These are phyloP conservation scores for Eimeria sp. DNA, from an alignment of 169 alveolate species.

Conservation along the genomic window DNA sequence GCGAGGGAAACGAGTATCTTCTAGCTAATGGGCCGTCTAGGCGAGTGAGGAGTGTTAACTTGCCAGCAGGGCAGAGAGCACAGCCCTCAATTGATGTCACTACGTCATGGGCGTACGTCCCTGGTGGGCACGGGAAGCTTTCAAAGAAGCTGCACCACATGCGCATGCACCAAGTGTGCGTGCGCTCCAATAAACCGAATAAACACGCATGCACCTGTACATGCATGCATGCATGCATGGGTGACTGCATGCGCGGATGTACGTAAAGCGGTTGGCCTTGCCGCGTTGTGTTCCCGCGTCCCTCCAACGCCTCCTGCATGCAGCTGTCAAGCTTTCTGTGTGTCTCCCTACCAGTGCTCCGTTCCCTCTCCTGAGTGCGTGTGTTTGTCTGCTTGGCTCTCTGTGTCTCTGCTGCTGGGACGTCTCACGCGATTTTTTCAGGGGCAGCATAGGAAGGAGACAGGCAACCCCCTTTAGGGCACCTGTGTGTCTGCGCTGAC, in stretches of 20 bases:
- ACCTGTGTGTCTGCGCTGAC: too few species aligned
- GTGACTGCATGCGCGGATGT: background rate
- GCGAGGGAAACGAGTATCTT: too few species aligned
- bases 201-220: background rate
- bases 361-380: background rate
- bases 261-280: background rate
- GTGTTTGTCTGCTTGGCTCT: background rate
- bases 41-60: background rate
- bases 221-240: background rate
- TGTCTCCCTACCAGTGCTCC: background rate
- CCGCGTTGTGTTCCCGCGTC: background rate
- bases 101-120: background rate
- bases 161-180: background rate
- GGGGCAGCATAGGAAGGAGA: too few species aligned
- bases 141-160: constrained; percentile 30
- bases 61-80: constrained; percentile 25
- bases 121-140: constrained; percentile 54
- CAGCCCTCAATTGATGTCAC: constrained; percentile 1
- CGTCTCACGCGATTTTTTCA: too few species aligned
- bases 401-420: background rate
- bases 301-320: background rate
- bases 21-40: too few species aligned
- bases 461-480: too few species aligned
- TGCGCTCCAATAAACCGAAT: background rate
- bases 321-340: background rate